phyloP scores from a whole-genome alignment of 768 basidiomycete genomes.

The Mycena galopus region DNA sequence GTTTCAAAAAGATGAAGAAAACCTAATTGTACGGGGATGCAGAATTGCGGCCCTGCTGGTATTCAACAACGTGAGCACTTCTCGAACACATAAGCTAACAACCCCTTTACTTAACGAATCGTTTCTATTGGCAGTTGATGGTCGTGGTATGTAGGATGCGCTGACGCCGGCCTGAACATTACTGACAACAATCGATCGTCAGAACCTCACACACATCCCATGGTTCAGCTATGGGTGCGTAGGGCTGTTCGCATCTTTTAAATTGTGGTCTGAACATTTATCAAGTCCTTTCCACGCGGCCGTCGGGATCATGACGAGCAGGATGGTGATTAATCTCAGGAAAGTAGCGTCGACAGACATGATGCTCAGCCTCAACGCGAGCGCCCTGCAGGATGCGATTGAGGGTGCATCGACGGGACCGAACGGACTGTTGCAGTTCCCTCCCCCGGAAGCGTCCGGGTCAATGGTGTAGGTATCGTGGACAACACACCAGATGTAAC shows the following conservation, averaged over 20 bases:
- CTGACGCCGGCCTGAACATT: not conserved
- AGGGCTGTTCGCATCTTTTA: not conserved
- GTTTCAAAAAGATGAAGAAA: no score
- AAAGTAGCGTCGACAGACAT: slow-evolving; percentile 44
- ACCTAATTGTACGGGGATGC: not conserved
- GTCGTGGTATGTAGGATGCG: slow-evolving; percentile 47
- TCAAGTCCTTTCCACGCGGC: slow-evolving; percentile 62
- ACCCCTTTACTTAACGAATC: slow-evolving; percentile 48
- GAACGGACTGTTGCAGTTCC: not conserved
- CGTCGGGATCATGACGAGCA: slow-evolving; percentile 59
- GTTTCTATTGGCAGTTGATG: slow-evolving; percentile 44
- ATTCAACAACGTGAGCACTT: slow-evolving; percentile 54
- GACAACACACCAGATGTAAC: not conserved
- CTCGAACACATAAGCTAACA: slow-evolving; percentile 27
- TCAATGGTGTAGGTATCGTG: not conserved
- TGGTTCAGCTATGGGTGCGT: slow-evolving; percentile 63
- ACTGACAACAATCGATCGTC: not conserved
- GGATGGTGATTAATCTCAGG: slow-evolving; percentile 61
- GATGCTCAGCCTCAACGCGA: not conserved
- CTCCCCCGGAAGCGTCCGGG: not conserved
- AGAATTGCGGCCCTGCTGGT: slow-evolving; percentile 56
- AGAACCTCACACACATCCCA: slow-evolving; percentile 60
- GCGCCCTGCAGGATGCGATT: not conserved
- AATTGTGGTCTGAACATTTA: not conserved
- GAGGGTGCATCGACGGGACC: not conserved